A percentile compares a stretch with the other conserved stretches of the same genome.
Evolutionary conservation across 2,329 filamentous ascomycete genomes (phyloP).

Genomic region (Paraphaeosphaeria minitans): DNA sequence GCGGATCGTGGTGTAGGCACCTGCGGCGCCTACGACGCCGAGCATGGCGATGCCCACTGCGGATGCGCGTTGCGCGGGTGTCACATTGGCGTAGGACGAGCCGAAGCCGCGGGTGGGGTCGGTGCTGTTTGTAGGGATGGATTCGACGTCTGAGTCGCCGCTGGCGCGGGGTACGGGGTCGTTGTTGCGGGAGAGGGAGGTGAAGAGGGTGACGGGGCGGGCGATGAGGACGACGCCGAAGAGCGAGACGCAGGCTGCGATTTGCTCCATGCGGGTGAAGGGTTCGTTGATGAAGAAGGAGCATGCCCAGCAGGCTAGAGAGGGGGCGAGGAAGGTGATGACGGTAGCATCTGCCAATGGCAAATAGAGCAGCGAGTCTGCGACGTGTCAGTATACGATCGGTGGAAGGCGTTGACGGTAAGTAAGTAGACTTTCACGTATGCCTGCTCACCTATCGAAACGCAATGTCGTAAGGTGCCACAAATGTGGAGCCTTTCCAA

Average conservation of each 20-base stretch:
- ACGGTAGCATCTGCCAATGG: conserved; percentile 87
- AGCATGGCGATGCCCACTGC: conserved; percentile 75
- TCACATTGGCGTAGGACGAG: conserved; percentile 53
- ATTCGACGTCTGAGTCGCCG: conserved; percentile 37
- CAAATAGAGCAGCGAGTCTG: conserved; percentile 73
- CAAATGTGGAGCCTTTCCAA: not conserved
- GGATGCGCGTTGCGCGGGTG: conserved; percentile 67
- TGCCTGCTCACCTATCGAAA: not conserved
- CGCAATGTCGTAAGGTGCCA: conserved; percentile 2
- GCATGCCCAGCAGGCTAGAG: conserved; percentile 79
- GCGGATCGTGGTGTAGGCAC: conserved; percentile 75
- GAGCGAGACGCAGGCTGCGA: conserved; percentile 76
- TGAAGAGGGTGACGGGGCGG: conserved; percentile 66
- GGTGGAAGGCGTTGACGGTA: not conserved
- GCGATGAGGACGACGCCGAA: conserved; percentile 84
- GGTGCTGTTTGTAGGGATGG: conserved; percentile 39
- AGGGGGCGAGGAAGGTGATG: conserved; percentile 83
- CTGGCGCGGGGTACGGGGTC: conserved; percentile 36
- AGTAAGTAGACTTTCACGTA: conserved; percentile 10
- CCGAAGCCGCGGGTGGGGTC: conserved; percentile 29
- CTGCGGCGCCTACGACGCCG: conserved; percentile 76
- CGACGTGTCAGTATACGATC: conserved; percentile 27
- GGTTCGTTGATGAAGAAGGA: conserved; percentile 76
- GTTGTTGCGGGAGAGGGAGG: conserved; percentile 29
- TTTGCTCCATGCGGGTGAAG: conserved; percentile 76